Base-by-base conservation (phyloP, 371 early-diverging fungal genomes). In the Zychaea mexicana region DNA sequence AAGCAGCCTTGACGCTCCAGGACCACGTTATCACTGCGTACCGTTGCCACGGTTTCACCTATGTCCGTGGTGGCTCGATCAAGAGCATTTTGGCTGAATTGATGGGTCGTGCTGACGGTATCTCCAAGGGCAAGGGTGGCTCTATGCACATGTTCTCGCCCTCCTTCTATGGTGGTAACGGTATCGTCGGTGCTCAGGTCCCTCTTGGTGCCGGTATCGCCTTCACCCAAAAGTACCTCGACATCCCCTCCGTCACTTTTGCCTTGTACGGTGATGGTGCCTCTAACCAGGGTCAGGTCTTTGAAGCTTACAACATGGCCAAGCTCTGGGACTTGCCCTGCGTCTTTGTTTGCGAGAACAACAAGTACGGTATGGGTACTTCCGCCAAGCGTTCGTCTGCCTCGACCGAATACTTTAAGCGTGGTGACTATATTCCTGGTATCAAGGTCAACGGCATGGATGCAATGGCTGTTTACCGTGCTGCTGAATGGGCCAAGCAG, bases 121-220 rank as follows among this genome's bases (percentile, higher is more conserved):
- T 93, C 68, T 94, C 97, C 39, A 84, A 88, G 74, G 99, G 99
- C 59, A 99, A 98, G 89, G 99, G 99, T 67, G 99, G 99, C 36
- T 99, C 99, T 63, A 99, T 99, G 99, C 99, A 99, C 90, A 95
- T 99, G 92, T 99, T 97, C 80, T 92, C 95, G 57, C 85, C 86
- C 60, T 90, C 92, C 76, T 99, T 99, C 85, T 98, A 92, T 82
- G 99, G 99, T 69, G 99, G 99, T 68, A 99, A 99, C 89, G 99
- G 99, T 69, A 99, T 99, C 73, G 99, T 99, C 61, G 99, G 99
- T 63, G 99, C 99, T 45, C 99, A 99, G 83, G 94, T 98, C 46
- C 97, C 99, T 52, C 85, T 99, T 65, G 99, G 99, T 61, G 94
- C 97, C 9, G 99, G 99, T 72, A 86, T 97, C 62, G 98, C 98